phyloP scores from a whole-genome alignment of 208 protist genomes.

The Wallacemonas sp. region DNA sequence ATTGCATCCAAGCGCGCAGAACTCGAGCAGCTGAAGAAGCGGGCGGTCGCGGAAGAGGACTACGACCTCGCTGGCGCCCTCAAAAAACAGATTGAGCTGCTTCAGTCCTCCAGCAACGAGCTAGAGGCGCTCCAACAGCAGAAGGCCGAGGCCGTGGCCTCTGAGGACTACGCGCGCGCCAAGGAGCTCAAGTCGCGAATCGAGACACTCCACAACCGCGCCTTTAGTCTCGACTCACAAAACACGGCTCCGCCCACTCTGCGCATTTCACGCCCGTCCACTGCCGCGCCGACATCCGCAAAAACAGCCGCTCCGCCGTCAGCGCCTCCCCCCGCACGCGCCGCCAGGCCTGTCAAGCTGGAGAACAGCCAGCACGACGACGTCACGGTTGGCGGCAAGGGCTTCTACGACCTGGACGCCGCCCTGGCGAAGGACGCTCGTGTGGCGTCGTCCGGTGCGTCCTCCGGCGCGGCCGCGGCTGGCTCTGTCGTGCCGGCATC shows the following conservation, averaged over 20 bases:
- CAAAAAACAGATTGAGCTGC: constrained; percentile 56
- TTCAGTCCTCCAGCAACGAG: constrained; percentile 44
- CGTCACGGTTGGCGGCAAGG: constrained; percentile 53
- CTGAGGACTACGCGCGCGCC: constrained; percentile 80
- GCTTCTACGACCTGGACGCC: constrained; percentile 61
- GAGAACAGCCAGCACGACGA: constrained; percentile 56
- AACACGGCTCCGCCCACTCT: not conserved
- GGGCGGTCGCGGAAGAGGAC: constrained; percentile 82
- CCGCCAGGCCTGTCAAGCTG: not conserved
- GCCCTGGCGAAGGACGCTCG: constrained; percentile 12
- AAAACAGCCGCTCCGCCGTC: constrained; percentile 3
- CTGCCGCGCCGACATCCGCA: not conserved
- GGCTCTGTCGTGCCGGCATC: constrained; percentile 28
- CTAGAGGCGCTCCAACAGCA: constrained; percentile 64
- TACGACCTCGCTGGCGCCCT: constrained; percentile 83
- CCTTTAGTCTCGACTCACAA: constrained; percentile 12
- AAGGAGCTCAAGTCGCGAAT: constrained; percentile 86
- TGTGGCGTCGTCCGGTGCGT: not conserved
- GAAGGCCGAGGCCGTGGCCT: constrained; percentile 66
- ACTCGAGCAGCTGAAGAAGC: constrained; percentile 62
- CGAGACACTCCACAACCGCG: constrained; percentile 40
- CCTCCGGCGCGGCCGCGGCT: not conserved
- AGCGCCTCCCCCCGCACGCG: not conserved
- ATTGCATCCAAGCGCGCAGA: constrained; percentile 20
- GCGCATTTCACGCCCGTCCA: not conserved